Conservation (phyloP, 371 early-diverging fungal genomes). For the Mortierella sp. region DNA sequence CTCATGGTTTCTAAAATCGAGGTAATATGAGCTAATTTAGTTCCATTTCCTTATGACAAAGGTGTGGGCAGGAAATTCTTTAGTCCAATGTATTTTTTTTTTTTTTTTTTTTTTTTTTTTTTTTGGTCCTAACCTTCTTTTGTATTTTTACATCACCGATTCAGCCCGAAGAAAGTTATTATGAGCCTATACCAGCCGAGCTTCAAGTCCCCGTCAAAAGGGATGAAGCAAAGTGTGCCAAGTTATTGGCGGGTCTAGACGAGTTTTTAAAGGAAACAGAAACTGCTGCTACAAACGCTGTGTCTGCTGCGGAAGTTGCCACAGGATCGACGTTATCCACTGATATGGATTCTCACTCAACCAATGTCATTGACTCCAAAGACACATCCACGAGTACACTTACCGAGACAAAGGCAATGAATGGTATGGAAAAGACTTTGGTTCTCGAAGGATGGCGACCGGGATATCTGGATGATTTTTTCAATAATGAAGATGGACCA, state of each 20-base stretch:
- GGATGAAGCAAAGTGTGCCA: slow-evolving; percentile 39
- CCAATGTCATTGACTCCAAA: too few relatives aligned
- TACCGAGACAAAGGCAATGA: slow-evolving; percentile 34
- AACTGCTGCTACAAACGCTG: slow-evolving; percentile 11
- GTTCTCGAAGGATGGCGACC: slow-evolving; percentile 72
- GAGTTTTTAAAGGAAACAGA: slow-evolving; percentile 61
- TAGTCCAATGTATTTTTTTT: too few relatives aligned
- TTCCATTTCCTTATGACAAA: neutral
- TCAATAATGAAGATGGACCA: slow-evolving; percentile 33
- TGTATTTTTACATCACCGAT: neutral
- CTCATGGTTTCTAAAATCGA: slow-evolving; percentile 60
- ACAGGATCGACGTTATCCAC: too few relatives aligned
- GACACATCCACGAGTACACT: neutral
- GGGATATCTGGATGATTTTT: slow-evolving; percentile 59
- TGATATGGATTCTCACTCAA: too few relatives aligned
- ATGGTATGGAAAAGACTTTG: slow-evolving; percentile 27
- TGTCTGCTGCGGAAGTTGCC: too few relatives aligned
- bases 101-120: too few relatives aligned
- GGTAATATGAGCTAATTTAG: slow-evolving; percentile 46
- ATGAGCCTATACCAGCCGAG: slow-evolving; percentile 59
- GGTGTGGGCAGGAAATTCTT: too few relatives aligned
- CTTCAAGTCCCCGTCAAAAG: slow-evolving; percentile 50
- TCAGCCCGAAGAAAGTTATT: slow-evolving; percentile 54
- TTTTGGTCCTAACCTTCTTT: neutral
- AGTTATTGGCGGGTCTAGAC: slow-evolving; percentile 52